phyloP scores from a whole-genome alignment of 2,329 filamentous ascomycete species.

The Gnomoniopsis sp. region DNA sequence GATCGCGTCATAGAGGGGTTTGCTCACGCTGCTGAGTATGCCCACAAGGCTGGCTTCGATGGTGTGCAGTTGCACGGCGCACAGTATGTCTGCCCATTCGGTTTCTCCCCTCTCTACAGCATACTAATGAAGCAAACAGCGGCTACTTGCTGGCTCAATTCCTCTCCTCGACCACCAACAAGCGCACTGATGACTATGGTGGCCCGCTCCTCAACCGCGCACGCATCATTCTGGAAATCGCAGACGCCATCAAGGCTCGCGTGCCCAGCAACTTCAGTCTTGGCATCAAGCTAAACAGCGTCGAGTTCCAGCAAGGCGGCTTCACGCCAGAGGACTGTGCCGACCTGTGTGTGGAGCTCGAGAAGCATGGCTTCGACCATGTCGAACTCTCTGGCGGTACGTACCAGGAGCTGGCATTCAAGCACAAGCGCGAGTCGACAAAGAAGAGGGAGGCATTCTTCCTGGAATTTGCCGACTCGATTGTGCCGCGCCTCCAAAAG shows the following conservation, averaged over 20 bases:
- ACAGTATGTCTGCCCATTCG: constrained; percentile 26
- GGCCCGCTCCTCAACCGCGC: constrained; percentile 44
- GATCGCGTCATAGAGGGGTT: constrained; percentile 50
- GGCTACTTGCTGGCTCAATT: constrained; percentile 45
- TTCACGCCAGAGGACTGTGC: constrained; percentile 48
- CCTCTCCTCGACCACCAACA: constrained; percentile 33
- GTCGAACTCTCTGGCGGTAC: constrained; percentile 59
- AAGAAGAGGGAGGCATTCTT: constrained; percentile 55
- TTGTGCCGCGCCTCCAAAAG: constrained; percentile 41
- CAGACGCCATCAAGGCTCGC: constrained; percentile 31
- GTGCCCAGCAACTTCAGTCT: constrained; percentile 39
- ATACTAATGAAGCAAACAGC: background rate
- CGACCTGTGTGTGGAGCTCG: constrained; percentile 43
- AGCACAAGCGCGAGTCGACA: constrained; percentile 50
- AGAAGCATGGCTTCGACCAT: constrained; percentile 49
- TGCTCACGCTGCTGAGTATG: constrained; percentile 53
- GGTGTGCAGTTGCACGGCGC: constrained; percentile 44
- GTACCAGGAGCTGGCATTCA: constrained; percentile 50
- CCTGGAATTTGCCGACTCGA: constrained; percentile 51
- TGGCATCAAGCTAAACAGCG: constrained; percentile 57
- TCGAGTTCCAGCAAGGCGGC: constrained; percentile 51
- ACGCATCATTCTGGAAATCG: constrained; percentile 43
- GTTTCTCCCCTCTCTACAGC: background rate
- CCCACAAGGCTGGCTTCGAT: constrained; percentile 54
- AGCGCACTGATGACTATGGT: constrained; percentile 34